These are phyloP conservation scores for Populus deltoides DNA, from an alignment of 345 rosid genomes.

Conservation along the genomic window DNA sequence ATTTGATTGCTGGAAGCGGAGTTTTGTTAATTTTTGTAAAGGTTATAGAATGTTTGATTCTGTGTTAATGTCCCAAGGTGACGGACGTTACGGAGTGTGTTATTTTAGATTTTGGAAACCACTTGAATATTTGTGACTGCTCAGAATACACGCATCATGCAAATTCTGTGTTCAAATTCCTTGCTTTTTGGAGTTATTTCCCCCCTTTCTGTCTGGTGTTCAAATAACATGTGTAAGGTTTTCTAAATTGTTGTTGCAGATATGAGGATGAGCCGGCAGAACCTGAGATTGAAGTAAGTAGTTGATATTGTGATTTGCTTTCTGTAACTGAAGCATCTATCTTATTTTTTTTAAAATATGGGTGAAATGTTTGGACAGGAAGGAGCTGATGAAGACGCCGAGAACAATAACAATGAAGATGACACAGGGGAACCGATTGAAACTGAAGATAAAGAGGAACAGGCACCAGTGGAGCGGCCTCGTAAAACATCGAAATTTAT, in stretches of 20 bases:
- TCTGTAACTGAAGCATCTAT: too few relatives aligned
- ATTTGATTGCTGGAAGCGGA: not conserved
- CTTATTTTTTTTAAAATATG: not conserved
- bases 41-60: not conserved
- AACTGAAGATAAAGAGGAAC: constrained; percentile 53
- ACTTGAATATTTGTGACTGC: not conserved
- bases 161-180: not conserved
- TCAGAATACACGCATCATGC: too few relatives aligned
- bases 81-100: not conserved
- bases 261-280: constrained; percentile 87
- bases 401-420: constrained; percentile 56
- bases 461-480: constrained; percentile 34
- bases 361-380: constrained; percentile 47
- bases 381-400: constrained; percentile 67
- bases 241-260: constrained; percentile 22
- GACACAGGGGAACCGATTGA: constrained; percentile 60
- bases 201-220: not conserved
- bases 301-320: not conserved
- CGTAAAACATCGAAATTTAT: constrained; percentile 71
- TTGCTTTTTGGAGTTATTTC: not conserved
- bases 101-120: not conserved
- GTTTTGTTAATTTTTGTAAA: not conserved
- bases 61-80: not conserved
- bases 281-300: constrained; percentile 76
- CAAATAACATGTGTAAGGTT: not conserved